Evolutionary conservation across 2,329 filamentous ascomycete genomes (phyloP), one percentile per base, ranked within the genome.

Genomic region (Aspergillus fumigatiaffinis): DNA sequence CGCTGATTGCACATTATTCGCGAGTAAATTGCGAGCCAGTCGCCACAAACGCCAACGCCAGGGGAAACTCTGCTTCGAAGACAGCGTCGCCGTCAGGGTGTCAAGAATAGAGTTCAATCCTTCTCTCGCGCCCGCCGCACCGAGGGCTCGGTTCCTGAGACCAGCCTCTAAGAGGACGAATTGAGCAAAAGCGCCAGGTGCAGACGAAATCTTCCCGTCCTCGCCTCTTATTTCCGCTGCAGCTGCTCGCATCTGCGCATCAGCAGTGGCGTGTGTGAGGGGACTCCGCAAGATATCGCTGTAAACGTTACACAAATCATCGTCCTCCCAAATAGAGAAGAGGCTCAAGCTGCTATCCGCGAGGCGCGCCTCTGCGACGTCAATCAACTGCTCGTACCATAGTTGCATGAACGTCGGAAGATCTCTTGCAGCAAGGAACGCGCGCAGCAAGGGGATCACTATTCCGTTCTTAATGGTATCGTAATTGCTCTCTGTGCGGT

Each of bases 241-340:
- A 41, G 72, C 69, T 25, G 63, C 65, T 51, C 66, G 70, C 53
- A 75, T 61, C 46, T 72, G 73, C 21, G 62, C 65, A 54, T 62
- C 60, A 46, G 72, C 57, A 54, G 67, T 66, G 3, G 63, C 55
- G 12, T 69, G 63, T 9, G 68, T 69, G 23, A 75, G 63, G 7
- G 71, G 68, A 25, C 60, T 72, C 26, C 66, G 68, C 56, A 74
- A 58, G 53, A 73, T 50, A 17, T 72, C 68, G 28, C 69, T 65
- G 63, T 73, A 78, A 38, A 62, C 64, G 26, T 71, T 66, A 35
- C 72, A 73, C 14, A 79, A 38, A 57, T 77, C 74, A 52, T 79
- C 75, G 55, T 79, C 76, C 60, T 79, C 77, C 77, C 77, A 80
- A 3, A 78, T 68, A 6, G 73, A 73, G 56, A 73, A 72, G 4